A percentile compares a stretch with the other conserved stretches of the same genome.
phyloP scores from a whole-genome alignment of 148 eudicot species.

The Nyssa sinensis region DNA sequence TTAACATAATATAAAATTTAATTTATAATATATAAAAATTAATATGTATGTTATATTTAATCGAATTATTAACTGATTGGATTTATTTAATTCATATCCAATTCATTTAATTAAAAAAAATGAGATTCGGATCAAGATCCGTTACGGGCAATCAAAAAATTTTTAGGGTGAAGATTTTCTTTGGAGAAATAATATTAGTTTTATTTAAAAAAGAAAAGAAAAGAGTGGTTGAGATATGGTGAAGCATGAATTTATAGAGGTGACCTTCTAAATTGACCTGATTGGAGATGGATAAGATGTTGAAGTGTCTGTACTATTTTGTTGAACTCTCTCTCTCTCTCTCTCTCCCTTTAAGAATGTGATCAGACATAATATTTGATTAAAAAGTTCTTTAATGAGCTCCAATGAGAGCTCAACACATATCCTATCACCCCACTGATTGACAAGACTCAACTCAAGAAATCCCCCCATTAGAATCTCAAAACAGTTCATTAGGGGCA shows the following conservation, averaged over 20 bases:
- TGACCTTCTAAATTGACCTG: conserved; percentile 13
- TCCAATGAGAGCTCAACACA: conserved; percentile 18
- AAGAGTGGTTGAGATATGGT: conserved; percentile 6
- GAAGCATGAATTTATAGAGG: conserved; percentile 10
- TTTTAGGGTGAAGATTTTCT: no score
- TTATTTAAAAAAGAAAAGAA: no score
- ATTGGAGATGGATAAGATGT: conserved; percentile 11
- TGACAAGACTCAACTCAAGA: conserved; percentile 40
- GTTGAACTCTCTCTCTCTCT: neutral
- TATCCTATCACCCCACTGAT: conserved; percentile 10
- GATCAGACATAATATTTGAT: neutral
- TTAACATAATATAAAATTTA: no score
- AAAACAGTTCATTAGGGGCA: conserved; percentile 32
- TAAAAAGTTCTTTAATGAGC: neutral
- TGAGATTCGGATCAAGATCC: no score
- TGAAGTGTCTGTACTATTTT: neutral
- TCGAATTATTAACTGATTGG: no score
- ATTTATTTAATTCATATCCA: no score
- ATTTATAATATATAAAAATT: no score
- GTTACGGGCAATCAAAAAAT: no score
- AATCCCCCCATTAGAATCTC: conserved; percentile 6
- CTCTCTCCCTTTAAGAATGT: neutral
- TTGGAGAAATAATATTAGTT: no score
- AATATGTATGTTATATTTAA: no score
- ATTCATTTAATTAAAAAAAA: no score